Base-by-base conservation (phyloP, 768 basidiomycete genomes). In the Trametes villosa region DNA sequence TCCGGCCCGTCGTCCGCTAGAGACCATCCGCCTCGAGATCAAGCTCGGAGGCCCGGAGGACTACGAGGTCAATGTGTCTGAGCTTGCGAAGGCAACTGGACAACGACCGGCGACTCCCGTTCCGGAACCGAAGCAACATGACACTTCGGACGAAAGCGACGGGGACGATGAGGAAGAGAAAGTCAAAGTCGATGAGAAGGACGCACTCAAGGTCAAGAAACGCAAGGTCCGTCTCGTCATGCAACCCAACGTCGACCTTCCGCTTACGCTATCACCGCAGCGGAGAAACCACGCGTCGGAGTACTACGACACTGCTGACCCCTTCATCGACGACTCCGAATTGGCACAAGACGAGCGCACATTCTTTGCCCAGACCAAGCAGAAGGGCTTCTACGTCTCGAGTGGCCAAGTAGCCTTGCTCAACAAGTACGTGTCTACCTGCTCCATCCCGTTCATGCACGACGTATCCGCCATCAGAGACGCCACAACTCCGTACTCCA, bases 241-340 rank as follows among this genome's bases (percentile, higher is more conserved):
- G 1, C 30, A 13, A 26, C 31, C 29, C 46, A 34, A 33, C 48
- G 41, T 48, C 38, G 59, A 45, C 44, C 30, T 47, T 5, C 46
- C 54, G 57, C 30, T 68, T 46, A 33, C 31, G 31, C 50, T 26
- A 13, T 29, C 42, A 30, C 34, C 46, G 22, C 64, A 81, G 77
- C 77, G 80, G 68, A 68, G 73, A 72, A 87, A 86, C 70, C 83
- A 79, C 57, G 78, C 79, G 0, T 76, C 85, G 22, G 92, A 91
- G 70, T 92, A 94, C 68, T 99, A 99, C 79, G 96, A 99, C 76
- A 79, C 88, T 20, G 77, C 81, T 0, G 97, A 99, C 76, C 91
- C 93, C 0, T 98, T 98, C 77, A 97, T 99, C 70, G 97, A 99
- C 79, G 97, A 99, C 75, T 93, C 94, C 1, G 96, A 98, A 70